Conservation (phyloP, 73 alveolate species). For the Paramecium pentaurelia region DNA sequence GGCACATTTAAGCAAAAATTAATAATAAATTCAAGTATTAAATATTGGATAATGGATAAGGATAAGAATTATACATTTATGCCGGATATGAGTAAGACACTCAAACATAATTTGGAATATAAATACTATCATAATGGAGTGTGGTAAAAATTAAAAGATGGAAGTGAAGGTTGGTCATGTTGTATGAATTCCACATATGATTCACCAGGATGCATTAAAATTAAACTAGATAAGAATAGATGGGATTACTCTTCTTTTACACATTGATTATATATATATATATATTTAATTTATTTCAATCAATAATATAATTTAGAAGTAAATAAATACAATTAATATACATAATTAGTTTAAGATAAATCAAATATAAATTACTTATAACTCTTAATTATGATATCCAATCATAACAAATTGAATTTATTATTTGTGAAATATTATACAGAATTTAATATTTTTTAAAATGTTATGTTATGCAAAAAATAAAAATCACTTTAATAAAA, state of each 20-base stretch:
- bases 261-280: background rate
- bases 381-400: no score
- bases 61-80: constrained; percentile 8
- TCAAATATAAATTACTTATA: no score
- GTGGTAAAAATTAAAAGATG: background rate
- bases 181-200: background rate
- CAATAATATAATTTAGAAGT: no score
- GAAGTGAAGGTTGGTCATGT: constrained; percentile 42
- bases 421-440: no score
- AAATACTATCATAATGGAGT: constrained; percentile 26
- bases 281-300: background rate
- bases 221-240: background rate
- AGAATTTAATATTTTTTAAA: no score
- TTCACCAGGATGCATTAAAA: background rate
- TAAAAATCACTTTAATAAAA: no score
- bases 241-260: constrained; percentile 49
- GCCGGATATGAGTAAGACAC: constrained; percentile 12
- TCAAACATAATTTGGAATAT: background rate
- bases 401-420: no score
- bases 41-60: background rate
- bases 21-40: background rate
- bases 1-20: constrained; percentile 36
- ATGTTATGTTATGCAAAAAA: no score
- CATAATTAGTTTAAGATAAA: no score
- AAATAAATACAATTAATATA: no score